Conservation (phyloP, 495 filamentous ascomycete genomes). For the Cercophora samala region DNA sequence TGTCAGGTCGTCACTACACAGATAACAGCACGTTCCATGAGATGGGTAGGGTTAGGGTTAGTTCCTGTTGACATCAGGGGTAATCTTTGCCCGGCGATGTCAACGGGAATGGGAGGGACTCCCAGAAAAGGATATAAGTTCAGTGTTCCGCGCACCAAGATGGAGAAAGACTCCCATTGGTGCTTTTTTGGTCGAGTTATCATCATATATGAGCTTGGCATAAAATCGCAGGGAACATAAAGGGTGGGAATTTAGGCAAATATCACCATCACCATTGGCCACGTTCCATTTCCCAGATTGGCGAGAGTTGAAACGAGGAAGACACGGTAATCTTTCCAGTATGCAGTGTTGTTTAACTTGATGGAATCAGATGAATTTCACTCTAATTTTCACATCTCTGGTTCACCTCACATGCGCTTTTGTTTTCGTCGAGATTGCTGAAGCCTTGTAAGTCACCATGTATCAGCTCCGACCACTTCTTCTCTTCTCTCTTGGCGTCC, state of each 20-base stretch:
- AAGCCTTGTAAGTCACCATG: not conserved
- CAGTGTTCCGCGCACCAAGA: not conserved
- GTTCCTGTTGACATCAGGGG: not conserved
- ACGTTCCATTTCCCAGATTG: slow-evolving; percentile 1
- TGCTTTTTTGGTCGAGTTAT: not conserved
- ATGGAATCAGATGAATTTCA: not conserved
- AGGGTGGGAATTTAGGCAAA: slow-evolving; percentile 17
- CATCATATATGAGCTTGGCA: not conserved
- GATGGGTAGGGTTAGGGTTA: not conserved
- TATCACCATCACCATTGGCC: not conserved
- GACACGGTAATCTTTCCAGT: not conserved
- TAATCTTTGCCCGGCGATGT: not conserved
- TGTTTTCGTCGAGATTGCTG: not conserved
- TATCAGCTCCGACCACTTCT: not conserved
- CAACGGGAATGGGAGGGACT: not conserved
- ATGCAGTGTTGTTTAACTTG: not conserved
- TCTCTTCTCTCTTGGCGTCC: not conserved
- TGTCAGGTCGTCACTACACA: too few relatives aligned
- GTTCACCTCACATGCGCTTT: not conserved
- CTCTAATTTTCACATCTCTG: not conserved
- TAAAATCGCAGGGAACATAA: not conserved
- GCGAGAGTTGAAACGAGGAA: not conserved
- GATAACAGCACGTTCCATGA: too few relatives aligned
- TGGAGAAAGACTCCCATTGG: not conserved
- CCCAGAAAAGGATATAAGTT: not conserved